Percentiles rank a stretch among this genome's conserved stretches.
phyloP scores from a whole-genome alignment of 2,329 filamentous ascomycete genomes.

The Venturia aucupariae region DNA sequence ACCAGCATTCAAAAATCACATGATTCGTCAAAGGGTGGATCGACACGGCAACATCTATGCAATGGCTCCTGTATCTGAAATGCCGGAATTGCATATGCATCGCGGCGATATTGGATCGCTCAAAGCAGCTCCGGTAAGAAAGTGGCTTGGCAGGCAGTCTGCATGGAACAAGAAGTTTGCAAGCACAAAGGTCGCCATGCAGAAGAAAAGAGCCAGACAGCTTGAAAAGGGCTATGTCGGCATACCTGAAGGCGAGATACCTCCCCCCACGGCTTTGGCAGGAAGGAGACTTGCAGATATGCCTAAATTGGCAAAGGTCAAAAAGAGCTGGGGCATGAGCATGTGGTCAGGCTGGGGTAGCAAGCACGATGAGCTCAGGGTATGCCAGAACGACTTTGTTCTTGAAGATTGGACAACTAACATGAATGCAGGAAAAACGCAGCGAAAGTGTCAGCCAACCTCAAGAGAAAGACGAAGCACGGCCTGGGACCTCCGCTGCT shows the following conservation, averaged over 20 bases:
- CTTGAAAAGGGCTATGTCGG: slow-evolving; percentile 61
- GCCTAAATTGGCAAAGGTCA: slow-evolving; percentile 45
- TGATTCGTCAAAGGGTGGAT: slow-evolving; percentile 85
- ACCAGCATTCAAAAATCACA: slow-evolving; percentile 69
- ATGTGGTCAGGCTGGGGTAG: slow-evolving; percentile 85
- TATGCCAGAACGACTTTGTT: slow-evolving; percentile 27
- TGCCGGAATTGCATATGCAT: slow-evolving; percentile 57
- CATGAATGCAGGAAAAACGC: slow-evolving; percentile 13
- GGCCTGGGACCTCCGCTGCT: slow-evolving; percentile 17
- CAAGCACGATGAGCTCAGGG: slow-evolving; percentile 72
- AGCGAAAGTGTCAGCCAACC: slow-evolving; percentile 20
- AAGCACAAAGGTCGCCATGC: slow-evolving; percentile 57
- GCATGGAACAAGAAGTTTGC: slow-evolving; percentile 67
- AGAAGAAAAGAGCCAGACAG: slow-evolving; percentile 64
- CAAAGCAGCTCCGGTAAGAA: slow-evolving; percentile 68
- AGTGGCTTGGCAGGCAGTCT: slow-evolving; percentile 69
- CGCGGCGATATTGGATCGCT: slow-evolving; percentile 63
- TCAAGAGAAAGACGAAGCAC: slow-evolving; percentile 20
- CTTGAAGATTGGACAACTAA: background rate
- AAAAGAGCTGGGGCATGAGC: slow-evolving; percentile 64
- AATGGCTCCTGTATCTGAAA: slow-evolving; percentile 53
- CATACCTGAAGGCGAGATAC: slow-evolving; percentile 55
- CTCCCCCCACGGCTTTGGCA: slow-evolving; percentile 76
- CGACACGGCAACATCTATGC: slow-evolving; percentile 65
- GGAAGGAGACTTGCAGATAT: slow-evolving; percentile 46